phyloP scores from a whole-genome alignment of 2,329 filamentous ascomycete species.

The Plenodomus lindquistii region DNA sequence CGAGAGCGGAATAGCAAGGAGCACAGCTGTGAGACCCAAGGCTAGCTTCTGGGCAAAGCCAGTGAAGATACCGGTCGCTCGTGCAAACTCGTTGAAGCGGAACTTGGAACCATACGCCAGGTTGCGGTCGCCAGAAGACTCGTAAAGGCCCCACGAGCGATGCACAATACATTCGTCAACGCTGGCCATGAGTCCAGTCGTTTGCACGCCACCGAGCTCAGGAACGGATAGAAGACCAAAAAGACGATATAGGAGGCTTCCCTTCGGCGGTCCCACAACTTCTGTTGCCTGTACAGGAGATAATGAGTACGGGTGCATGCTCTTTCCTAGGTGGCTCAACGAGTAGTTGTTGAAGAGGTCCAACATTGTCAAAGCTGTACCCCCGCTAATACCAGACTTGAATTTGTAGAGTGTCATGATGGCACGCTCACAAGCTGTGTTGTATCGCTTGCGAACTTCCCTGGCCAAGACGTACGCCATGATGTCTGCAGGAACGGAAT shows the following conservation, averaged over 20 bases:
- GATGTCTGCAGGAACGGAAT: conserved; percentile 64
- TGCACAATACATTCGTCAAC: conserved; percentile 63
- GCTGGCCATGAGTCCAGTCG: conserved; percentile 56
- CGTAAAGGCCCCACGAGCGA: conserved; percentile 61
- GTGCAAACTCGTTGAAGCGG: conserved; percentile 60
- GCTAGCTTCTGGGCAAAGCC: conserved; percentile 56
- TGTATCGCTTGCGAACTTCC: conserved; percentile 56
- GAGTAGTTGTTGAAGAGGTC: conserved; percentile 55
- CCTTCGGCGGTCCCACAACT: conserved; percentile 39
- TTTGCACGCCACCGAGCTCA: conserved; percentile 64
- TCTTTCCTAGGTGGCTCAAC: conserved; percentile 52
- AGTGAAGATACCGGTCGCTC: conserved; percentile 53
- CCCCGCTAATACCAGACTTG: conserved; percentile 56
- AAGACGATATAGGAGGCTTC: conserved; percentile 46
- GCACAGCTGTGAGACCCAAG: conserved; percentile 49
- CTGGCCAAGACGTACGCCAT: conserved; percentile 58
- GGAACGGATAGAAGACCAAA: conserved; percentile 59
- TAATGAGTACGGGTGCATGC: conserved; percentile 57
- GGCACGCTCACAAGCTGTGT: conserved; percentile 55
- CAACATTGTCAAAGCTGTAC: conserved; percentile 68
- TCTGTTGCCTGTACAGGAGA: conserved; percentile 50
- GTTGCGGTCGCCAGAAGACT: conserved; percentile 31
- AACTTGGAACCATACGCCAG: conserved; percentile 60
- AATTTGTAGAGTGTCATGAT: conserved; percentile 58
- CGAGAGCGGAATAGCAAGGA: conserved; percentile 57